Base-by-base conservation (phyloP, 2,329 filamentous ascomycete species). In the Alternaria alternata region DNA sequence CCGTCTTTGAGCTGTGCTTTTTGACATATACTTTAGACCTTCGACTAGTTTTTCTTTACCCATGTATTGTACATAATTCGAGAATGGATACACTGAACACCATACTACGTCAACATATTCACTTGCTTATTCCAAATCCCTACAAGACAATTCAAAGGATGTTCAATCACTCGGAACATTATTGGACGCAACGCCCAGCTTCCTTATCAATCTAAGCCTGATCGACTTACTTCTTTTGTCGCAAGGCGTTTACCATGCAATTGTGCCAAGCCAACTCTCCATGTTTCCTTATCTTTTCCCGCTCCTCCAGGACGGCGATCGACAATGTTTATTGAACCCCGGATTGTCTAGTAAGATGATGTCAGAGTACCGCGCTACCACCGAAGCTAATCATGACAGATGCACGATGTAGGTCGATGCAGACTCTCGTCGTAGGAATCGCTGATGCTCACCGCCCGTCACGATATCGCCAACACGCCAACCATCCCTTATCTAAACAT, bases 1-100 rank as follows among this genome's bases (percentile, higher is more conserved):
- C 30, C 66, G 63, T 71, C 66, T 61, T 71, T 71, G 41, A 58
- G 64, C 52, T 59, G 64, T 51, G 54, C 62, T 54, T 62, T 58
- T 63, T 56, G 34, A 41, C 32, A 56, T 53, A 38, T 39, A 24
- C 24, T 56, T 47, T 61, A 64, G 47, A 64, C 26, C 43, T 59
- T 36, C 14, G 39, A 42, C 44, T 24, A 57, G 16, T 41, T 53
- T 44, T 44, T 60, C 34, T n/a, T 64, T 53, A 24, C 42, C 12
- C 51, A 30, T 52, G 52, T 59, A 64, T 38, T 69, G 51, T 66
- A 66, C 56, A 69, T 64, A 64, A 55, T 63, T 51, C 39, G 43
- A 51, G 47, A 52, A 57, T 41, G 47, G 22, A 32, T 49, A 47
- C 51, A 60, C 59, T 39, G 56, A 51, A 60, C 26, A 42, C 57